Evolutionary conservation across 2,329 filamentous ascomycete genomes (phyloP).

Genomic region (Fusarium napiforme): DNA sequence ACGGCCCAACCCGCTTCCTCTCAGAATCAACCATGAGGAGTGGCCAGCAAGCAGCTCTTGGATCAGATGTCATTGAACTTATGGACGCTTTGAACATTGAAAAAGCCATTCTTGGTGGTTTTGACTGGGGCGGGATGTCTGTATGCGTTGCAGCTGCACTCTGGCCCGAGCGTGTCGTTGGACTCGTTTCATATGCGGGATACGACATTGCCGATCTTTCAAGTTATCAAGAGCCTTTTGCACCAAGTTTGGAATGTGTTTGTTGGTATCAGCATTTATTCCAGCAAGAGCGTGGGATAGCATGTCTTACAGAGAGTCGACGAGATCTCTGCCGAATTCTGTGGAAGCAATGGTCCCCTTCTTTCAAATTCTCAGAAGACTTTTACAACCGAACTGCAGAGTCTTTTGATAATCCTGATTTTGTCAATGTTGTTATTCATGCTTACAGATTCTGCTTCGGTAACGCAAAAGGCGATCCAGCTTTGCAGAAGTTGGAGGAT

Average conservation of each 20-base stretch:
- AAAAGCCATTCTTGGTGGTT: neutral
- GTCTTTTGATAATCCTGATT: constrained; percentile 11
- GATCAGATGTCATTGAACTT: constrained; percentile 5
- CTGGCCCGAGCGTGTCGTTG: neutral
- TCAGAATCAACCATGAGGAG: constrained; percentile 1
- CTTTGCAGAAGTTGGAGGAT: neutral
- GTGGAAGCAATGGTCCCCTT: constrained; percentile 16
- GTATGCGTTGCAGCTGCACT: constrained; percentile 3
- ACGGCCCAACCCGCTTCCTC: neutral
- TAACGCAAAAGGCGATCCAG: neutral
- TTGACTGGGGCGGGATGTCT: constrained; percentile 14
- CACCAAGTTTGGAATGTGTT: neutral
- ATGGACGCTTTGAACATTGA: constrained; percentile 9
- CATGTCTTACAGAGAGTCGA: neutral
- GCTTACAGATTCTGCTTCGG: constrained; percentile 19
- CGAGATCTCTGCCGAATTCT: constrained; percentile 4
- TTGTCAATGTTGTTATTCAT: constrained; percentile 10
- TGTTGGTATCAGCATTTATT: constrained; percentile 21
- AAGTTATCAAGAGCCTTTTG: neutral
- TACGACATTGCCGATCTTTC: constrained; percentile 12
- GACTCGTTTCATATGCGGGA: constrained; percentile 2
- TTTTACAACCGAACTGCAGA: constrained; percentile 6
- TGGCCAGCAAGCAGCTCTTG: constrained; percentile 6
- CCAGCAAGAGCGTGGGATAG: neutral
- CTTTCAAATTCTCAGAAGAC: neutral